Evolutionary conservation across 208 protist species (phyloP).

Genomic region (Trypanosoma caninum): DNA sequence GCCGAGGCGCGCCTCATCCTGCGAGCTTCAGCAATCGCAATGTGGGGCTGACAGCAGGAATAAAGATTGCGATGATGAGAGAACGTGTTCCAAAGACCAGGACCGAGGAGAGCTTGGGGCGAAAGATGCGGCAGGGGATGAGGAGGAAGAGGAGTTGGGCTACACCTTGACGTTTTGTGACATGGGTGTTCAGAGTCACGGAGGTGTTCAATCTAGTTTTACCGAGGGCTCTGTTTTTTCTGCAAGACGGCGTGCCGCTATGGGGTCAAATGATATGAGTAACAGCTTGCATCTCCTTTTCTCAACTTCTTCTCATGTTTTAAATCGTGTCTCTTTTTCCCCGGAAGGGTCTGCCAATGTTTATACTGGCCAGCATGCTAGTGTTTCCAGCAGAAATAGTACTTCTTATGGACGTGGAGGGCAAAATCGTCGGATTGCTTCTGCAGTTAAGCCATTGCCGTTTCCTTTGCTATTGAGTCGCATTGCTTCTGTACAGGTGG

Average conservation of each 20-base stretch:
- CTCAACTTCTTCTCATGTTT: not conserved
- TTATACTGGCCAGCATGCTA: no score
- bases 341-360: no score
- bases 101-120: no score
- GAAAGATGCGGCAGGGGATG: conserved; percentile 20
- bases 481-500: conserved; percentile 43
- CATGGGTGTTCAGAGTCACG: conserved; percentile 18
- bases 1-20: not conserved
- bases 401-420: not conserved
- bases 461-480: conserved; percentile 70
- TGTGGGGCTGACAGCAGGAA: no score
- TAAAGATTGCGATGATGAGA: no score
- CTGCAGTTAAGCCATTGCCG: conserved; percentile 55
- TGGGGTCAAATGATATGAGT: no score
- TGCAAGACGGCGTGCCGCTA: not conserved
- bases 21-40: no score
- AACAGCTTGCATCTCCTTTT: not conserved
- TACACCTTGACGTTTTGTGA: conserved; percentile 77
- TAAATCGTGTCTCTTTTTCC: no score
- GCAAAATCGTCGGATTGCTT: not conserved
- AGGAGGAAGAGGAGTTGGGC: conserved; percentile 52
- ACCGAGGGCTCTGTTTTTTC: not conserved
- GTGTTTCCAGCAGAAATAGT: no score
- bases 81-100: no score
- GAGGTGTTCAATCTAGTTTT: not conserved